phyloP scores from a whole-genome alignment of 495 filamentous ascomycete genomes.

The Podospora conica region DNA sequence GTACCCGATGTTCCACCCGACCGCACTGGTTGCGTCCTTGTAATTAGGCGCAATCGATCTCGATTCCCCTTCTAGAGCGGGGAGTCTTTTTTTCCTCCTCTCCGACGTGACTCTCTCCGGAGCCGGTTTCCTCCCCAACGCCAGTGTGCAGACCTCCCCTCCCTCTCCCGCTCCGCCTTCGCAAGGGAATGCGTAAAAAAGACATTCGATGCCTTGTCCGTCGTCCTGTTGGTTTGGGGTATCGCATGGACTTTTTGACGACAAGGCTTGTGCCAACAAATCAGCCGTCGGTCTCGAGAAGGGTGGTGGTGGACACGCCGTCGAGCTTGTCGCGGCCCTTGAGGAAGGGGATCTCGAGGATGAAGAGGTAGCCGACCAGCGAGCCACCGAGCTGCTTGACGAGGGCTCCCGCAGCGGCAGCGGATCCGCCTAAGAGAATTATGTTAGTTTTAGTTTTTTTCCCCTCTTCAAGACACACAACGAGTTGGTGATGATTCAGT shows the following conservation, averaged over 20 bases:
- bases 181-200: background rate
- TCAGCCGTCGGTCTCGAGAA: constrained; percentile 53
- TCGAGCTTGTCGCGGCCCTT: constrained; percentile 85
- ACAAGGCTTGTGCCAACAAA: too few relatives aligned
- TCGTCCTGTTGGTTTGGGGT: background rate
- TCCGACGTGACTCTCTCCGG: background rate
- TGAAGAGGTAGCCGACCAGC: constrained; percentile 83
- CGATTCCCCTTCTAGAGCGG: background rate
- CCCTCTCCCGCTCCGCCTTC: too few relatives aligned
- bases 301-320: constrained; percentile 71
- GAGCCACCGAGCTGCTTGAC: constrained; percentile 80
- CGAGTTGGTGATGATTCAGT: constrained; percentile 9
- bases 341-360: constrained; percentile 93
- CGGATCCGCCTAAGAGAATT: constrained; percentile 67
- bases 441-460: constrained; percentile 7
- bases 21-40: background rate
- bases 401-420: constrained; percentile 77
- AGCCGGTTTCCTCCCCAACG: background rate
- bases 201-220: background rate
- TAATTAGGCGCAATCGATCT: background rate
- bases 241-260: background rate
- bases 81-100: background rate
- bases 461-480: too few relatives aligned
- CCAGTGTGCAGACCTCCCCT: background rate
- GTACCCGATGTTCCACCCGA: too few relatives aligned